A percentile compares a stretch with the other conserved stretches of the same genome.
These are phyloP conservation scores for Linum tenue DNA, from an alignment of 345 rosid genomes.

Conservation along the genomic window DNA sequence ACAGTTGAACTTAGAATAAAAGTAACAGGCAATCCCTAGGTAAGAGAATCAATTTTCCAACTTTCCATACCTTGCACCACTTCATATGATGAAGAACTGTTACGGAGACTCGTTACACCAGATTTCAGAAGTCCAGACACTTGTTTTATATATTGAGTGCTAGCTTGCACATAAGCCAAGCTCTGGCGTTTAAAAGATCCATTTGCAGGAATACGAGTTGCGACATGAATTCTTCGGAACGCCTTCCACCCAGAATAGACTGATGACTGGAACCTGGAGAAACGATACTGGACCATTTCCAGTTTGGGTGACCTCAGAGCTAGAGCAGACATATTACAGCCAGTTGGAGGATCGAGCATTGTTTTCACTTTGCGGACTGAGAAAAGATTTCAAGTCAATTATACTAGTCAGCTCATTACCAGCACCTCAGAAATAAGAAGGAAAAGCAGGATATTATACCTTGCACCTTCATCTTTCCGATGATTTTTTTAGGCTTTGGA, in stretches of 20 bases:
- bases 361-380: constrained; percentile 90
- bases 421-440: constrained; percentile 14
- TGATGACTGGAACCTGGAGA: constrained; percentile 50
- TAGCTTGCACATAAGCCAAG: constrained; percentile 85
- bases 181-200: constrained; percentile 83
- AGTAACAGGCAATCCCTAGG: background rate
- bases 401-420: constrained; percentile 7
- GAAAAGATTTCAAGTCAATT: constrained; percentile 12
- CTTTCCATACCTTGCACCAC: constrained; percentile 56
- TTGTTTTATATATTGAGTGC: constrained; percentile 83
- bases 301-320: constrained; percentile 38
- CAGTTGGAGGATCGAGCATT: constrained; percentile 60
- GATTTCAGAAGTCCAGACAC: constrained; percentile 86
- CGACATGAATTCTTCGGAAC: constrained; percentile 48
- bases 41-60: background rate
- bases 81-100: constrained; percentile 88
- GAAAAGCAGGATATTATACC: constrained; percentile 31
- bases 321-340: constrained; percentile 65
- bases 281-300: constrained; percentile 45
- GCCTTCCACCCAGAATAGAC: constrained; percentile 65
- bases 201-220: constrained; percentile 52
- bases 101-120: constrained; percentile 85
- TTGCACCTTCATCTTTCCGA: constrained; percentile 96
- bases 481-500: constrained; percentile 63
- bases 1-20: background rate